Evolutionary conservation across 768 basidiomycete genomes (phyloP).

Genomic region (Lactarius evosmus): DNA sequence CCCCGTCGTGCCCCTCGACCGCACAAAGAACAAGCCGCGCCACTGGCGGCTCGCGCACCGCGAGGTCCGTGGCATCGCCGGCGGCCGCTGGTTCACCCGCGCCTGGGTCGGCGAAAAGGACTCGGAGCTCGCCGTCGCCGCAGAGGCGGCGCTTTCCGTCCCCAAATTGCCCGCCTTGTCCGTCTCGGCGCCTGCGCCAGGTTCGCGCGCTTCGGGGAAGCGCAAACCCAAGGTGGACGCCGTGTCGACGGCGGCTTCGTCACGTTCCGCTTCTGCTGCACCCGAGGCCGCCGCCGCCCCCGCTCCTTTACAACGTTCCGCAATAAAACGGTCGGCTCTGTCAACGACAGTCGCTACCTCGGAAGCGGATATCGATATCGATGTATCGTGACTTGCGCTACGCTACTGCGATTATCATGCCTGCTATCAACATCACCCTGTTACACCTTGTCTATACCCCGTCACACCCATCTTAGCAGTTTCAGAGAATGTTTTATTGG

Average conservation of each 20-base stretch:
- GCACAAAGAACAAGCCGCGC: conserved; percentile 55
- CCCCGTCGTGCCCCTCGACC: conserved; percentile 63
- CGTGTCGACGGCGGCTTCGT: conserved; percentile 27
- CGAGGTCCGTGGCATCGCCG: conserved; percentile 78
- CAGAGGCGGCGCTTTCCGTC: conserved; percentile 18
- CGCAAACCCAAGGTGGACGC: conserved; percentile 26
- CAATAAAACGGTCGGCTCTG: conserved; percentile 23
- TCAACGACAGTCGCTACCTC: conserved; percentile 26
- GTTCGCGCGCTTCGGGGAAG: conserved; percentile 19
- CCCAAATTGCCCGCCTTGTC: conserved; percentile 27
- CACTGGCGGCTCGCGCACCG: conserved; percentile 73
- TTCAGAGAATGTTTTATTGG: conserved; percentile 17
- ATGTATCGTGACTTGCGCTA: conserved; percentile 19
- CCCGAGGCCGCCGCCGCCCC: conserved; percentile 17
- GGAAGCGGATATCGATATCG: conserved; percentile 24
- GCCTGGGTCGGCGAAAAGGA: conserved; percentile 87
- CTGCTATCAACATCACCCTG: not conserved
- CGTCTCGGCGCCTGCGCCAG: conserved; percentile 5
- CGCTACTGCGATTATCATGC: not conserved
- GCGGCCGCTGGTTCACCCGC: conserved; percentile 75
- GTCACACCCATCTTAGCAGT: conserved; percentile 10
- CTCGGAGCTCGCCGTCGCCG: conserved; percentile 50
- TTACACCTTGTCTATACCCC: conserved; percentile 4
- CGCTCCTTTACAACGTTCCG: conserved; percentile 17
- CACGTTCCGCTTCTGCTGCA: conserved; percentile 25